These are phyloP conservation scores for Metarhizium rileyi DNA, from an alignment of 2,329 filamentous ascomycete genomes.

Conservation along the genomic window DNA sequence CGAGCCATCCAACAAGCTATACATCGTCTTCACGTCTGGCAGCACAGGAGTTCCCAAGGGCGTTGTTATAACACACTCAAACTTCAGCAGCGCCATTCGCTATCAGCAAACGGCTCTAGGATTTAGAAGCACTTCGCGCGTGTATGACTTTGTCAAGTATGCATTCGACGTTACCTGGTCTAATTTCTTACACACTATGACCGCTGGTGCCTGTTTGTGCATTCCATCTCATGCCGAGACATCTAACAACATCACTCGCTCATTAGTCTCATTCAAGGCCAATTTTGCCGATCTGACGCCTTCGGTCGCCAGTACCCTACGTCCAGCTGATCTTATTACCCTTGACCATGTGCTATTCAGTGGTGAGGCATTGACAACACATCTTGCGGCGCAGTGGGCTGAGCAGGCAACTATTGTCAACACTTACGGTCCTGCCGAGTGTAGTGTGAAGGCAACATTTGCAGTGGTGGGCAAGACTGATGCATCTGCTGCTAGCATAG, in stretches of 20 bases:
- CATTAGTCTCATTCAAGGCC: slow-evolving; percentile 26
- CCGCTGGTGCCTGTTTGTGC: slow-evolving; percentile 7
- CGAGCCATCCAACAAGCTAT: slow-evolving; percentile 1
- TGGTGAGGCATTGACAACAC: slow-evolving; percentile 3
- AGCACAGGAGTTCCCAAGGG: slow-evolving; percentile 15
- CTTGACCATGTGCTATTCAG: slow-evolving; percentile 1
- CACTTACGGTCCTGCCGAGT: slow-evolving; percentile 6
- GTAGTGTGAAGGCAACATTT: slow-evolving; percentile 3
- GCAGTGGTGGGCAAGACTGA: not conserved
- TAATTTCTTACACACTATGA: slow-evolving; percentile 6
- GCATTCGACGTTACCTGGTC: slow-evolving; percentile 8
- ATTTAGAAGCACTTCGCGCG: slow-evolving; percentile 4
- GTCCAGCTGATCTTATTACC: not conserved
- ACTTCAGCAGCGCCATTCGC: slow-evolving; percentile 6
- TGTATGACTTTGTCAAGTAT: slow-evolving; percentile 7
- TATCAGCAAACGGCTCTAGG: slow-evolving; percentile 4
- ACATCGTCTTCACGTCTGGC: slow-evolving; percentile 13
- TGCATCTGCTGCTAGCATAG: slow-evolving; percentile 2
- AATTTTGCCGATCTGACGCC: slow-evolving; percentile 38
- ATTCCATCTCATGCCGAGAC: slow-evolving; percentile 26
- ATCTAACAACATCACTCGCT: slow-evolving; percentile 33
- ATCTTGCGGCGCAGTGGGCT: slow-evolving; percentile 2
- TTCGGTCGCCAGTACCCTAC: slow-evolving; percentile 25
- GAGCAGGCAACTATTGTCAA: not conserved
- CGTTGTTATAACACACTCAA: slow-evolving; percentile 9